phyloP scores from a whole-genome alignment of 768 basidiomycete genomes.

The Russula sp. region DNA sequence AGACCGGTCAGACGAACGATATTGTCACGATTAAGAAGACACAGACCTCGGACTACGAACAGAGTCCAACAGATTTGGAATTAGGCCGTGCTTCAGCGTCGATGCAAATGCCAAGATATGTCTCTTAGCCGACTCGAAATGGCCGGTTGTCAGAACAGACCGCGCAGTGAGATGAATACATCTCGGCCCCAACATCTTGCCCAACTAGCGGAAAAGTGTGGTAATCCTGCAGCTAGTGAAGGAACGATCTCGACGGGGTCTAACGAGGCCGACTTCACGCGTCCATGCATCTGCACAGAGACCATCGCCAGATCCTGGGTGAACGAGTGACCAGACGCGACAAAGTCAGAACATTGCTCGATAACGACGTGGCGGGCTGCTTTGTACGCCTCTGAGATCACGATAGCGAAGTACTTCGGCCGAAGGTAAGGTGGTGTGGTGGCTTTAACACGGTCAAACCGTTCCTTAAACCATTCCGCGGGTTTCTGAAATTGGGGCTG shows the following conservation, averaged over 20 bases:
- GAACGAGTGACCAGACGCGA: conserved; percentile 80
- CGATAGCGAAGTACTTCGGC: conserved; percentile 94
- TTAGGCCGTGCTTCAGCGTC: conserved; percentile 91
- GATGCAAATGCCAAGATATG: conserved; percentile 94
- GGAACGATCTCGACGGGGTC: conserved; percentile 67
- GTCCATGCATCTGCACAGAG: conserved; percentile 85
- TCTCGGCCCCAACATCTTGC: conserved; percentile 97
- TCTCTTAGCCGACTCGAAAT: conserved; percentile 76
- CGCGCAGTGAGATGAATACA: conserved; percentile 90
- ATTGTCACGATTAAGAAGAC: neutral
- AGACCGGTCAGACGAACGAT: neutral
- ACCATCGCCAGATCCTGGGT: conserved; percentile 88
- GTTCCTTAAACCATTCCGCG: conserved; percentile 79
- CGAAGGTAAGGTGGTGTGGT: conserved; percentile 82
- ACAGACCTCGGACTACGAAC: conserved; percentile 73
- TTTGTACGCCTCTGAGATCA: conserved; percentile 90
- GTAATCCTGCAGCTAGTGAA: conserved; percentile 89
- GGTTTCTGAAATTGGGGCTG: conserved; percentile 68
- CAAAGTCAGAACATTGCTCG: conserved; percentile 86
- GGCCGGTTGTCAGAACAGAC: conserved; percentile 89
- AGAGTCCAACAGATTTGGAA: conserved; percentile 94
- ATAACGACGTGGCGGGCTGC: conserved; percentile 78
- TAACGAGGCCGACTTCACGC: conserved; percentile 87
- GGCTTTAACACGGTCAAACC: conserved; percentile 78
- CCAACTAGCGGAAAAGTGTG: conserved; percentile 92